These are phyloP conservation scores for Halteria grandinella DNA, from an alignment of 73 alveolate species.

Conservation along the genomic window DNA sequence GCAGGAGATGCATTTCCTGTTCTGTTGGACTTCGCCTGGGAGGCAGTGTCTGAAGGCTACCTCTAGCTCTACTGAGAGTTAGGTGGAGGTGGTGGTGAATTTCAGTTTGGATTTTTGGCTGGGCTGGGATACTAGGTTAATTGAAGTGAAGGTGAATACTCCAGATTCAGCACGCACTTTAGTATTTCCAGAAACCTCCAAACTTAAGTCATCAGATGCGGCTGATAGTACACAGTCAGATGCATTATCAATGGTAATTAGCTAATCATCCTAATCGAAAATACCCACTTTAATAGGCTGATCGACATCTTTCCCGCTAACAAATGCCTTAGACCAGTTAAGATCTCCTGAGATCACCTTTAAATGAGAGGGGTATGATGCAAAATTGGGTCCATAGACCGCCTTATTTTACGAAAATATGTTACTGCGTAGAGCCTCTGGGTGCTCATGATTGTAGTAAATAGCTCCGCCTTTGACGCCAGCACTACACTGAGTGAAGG, in stretches of 20 bases:
- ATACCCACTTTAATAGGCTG: neutral
- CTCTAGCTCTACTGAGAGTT: no score
- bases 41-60: no score
- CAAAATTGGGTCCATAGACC: constrained; percentile 52
- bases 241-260: neutral
- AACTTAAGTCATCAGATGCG: constrained; percentile 9
- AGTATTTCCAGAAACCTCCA: constrained; percentile 23
- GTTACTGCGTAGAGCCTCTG: neutral
- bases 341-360: constrained; percentile 2
- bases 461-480: constrained; percentile 62
- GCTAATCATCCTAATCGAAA: constrained; percentile 11
- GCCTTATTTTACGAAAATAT: constrained; percentile 18
- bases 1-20: no score
- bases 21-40: no score
- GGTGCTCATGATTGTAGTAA: constrained; percentile 39
- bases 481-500: constrained; percentile 38
- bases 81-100: neutral
- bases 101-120: constrained; percentile 2
- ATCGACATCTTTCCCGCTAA: constrained; percentile 8
- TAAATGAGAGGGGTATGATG: constrained; percentile 31
- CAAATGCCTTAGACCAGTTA: neutral
- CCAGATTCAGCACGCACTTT: constrained; percentile 16
- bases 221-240: neutral
- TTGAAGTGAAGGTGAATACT: constrained; percentile 9
- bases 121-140: neutral